Conservation (phyloP, 225 moss, liverwort and hornwort genomes). For the Marchantia polymorpha region DNA sequence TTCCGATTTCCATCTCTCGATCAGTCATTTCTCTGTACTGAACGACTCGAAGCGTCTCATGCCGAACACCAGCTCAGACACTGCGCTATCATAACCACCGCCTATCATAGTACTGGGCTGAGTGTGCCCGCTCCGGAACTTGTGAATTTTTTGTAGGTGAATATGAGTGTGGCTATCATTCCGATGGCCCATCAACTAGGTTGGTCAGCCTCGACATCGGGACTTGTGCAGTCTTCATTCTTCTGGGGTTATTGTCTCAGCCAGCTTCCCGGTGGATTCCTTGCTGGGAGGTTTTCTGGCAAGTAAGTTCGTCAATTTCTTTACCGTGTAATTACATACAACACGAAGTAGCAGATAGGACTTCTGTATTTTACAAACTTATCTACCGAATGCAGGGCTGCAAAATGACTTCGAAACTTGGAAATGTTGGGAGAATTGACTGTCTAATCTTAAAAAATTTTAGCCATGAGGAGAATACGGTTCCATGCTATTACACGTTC, state of each 20-base stretch:
- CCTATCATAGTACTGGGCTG: not conserved
- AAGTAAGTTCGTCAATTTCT: conserved; percentile 51
- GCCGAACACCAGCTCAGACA: not conserved
- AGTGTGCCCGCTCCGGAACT: not conserved
- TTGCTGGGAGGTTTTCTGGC: conserved; percentile 77
- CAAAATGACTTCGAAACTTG: too few species aligned
- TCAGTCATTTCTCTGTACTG: not conserved
- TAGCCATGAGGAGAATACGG: not conserved
- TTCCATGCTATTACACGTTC: not conserved
- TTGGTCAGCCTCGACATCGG: conserved; percentile 82
- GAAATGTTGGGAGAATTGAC: not conserved
- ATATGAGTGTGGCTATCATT: conserved; percentile 98
- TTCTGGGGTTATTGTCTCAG: conserved; percentile 94
- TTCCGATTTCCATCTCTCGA: not conserved
- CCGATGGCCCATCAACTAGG: conserved; percentile 91
- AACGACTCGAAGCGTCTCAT: not conserved
- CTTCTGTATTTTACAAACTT: not conserved
- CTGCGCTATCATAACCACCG: not conserved
- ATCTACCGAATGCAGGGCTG: too few species aligned
- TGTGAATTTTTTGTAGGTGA: conserved; percentile 54
- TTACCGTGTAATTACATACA: not conserved
- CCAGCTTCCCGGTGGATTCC: conserved; percentile 97
- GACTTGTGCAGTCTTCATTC: conserved; percentile 92
- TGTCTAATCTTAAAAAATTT: not conserved
- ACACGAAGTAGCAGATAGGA: not conserved